Evolutionary conservation across 2,329 filamentous ascomycete species (phyloP), one percentile per base, ranked within the genome.

Genomic region (Aspergillus felis): DNA sequence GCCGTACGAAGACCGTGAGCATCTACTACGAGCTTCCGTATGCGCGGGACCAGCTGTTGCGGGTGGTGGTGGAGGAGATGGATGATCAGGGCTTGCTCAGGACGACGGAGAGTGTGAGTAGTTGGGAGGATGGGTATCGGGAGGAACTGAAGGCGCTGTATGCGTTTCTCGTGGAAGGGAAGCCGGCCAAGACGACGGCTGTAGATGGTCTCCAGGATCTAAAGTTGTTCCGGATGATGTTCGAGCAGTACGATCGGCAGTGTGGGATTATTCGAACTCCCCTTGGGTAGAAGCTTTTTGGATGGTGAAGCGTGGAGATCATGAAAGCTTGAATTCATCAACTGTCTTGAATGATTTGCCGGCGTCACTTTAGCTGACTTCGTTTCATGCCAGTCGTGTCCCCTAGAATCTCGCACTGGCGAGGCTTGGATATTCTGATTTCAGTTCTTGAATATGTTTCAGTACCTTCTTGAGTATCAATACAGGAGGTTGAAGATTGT

Each of bases 1-100:
- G 79, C 0, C 66, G 74, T 17, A 72, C 77, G 6, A 87, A 87
- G 70, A 80, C 78, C 0, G 79, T 87, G 0, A 76, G 72, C 1
- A 74, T 87, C 10, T 66, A 80, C 38, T 85, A 82, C 60, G 82
- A 87, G 56, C 81, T 82, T 0, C 84, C 84, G 0, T 85, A 81
- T 56, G 74, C 85, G n/a, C 84, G 83, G 61, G 82, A 79, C 0
- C 68, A 84, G 1, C 79, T 81, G 0, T 79, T 83, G 25, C 79
- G 73, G 5, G 77, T 85, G 54, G 62, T 69, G 8, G 68, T 76
- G 9, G 69, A 75, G 47, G 69, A 74, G 51, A 60, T 62, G 10
- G 68, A 68, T 54, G 57, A 60, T 49, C 55, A 65, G n/a, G 66
- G 64, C 10, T 60, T 67, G n/a, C 51, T 61, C 53, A 64, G 66